phyloP scores from a whole-genome alignment of 331 rosid genomes.

The Pyrus hybrid region DNA sequence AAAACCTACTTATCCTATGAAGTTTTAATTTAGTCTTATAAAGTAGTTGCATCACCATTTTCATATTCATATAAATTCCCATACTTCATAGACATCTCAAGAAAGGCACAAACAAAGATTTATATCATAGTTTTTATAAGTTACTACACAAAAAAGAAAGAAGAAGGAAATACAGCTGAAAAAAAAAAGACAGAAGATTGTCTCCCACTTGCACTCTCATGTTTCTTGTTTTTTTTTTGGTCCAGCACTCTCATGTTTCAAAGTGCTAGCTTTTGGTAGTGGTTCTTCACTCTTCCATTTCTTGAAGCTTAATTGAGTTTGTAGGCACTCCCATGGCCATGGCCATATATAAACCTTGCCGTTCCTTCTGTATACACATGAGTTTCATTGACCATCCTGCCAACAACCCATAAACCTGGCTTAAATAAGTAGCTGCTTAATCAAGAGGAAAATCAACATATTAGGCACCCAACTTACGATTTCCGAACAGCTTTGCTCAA shows the following conservation, averaged over 20 bases:
- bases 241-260: conserved; percentile 19
- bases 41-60: neutral
- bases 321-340: conserved; percentile 66
- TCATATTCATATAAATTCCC: neutral
- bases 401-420: neutral
- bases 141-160: conserved; percentile 9
- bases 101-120: conserved; percentile 32
- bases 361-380: conserved; percentile 89
- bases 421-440: neutral
- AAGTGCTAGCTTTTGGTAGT: conserved; percentile 8
- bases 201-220: conserved; percentile 10
- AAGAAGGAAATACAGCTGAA: neutral
- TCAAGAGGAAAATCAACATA: neutral
- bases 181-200: conserved; percentile 20
- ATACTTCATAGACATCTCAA: neutral
- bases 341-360: conserved; percentile 92
- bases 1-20: neutral
- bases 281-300: neutral
- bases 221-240: too few relatives aligned
- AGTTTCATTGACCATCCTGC: conserved; percentile 82
- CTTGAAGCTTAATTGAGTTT: conserved; percentile 41
- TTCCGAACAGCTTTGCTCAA: conserved; percentile 89
- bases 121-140: conserved; percentile 29
- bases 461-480: conserved; percentile 45
- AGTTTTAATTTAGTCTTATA: neutral